A percentile compares a stretch with the other conserved stretches of the same genome.
Evolutionary conservation across 495 filamentous ascomycete species (phyloP).

Genomic region (Aspergillus sparsus): DNA sequence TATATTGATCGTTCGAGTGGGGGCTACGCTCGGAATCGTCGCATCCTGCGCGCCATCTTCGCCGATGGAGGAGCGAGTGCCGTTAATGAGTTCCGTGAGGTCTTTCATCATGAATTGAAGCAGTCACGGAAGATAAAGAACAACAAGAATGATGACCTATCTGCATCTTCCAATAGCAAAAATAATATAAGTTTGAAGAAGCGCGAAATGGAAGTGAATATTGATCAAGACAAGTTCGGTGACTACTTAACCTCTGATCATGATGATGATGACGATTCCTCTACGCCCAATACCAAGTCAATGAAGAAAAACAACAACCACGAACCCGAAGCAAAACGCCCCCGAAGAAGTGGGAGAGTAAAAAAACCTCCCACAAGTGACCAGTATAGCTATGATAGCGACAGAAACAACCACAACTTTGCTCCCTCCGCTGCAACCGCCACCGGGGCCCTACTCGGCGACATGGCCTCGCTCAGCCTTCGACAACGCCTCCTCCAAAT

Average conservation of each 20-base stretch:
- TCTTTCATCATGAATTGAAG: slow-evolving; percentile 62
- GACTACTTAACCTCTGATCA: slow-evolving; percentile 55
- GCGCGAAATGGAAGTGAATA: slow-evolving; percentile 52
- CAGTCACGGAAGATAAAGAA: slow-evolving; percentile 20
- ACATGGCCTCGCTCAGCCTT: slow-evolving; percentile 59
- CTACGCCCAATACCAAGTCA: slow-evolving; percentile 12
- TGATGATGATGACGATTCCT: slow-evolving; percentile 39
- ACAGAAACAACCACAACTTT: background rate
- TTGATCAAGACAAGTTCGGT: slow-evolving; percentile 58
- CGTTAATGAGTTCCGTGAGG: slow-evolving; percentile 56
- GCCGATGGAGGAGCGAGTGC: slow-evolving; percentile 55
- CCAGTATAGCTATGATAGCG: background rate
- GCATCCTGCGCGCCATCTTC: slow-evolving; percentile 64
- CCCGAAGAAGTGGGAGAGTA: slow-evolving; percentile 19
- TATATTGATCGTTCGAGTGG: slow-evolving; percentile 47
- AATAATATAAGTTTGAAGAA: slow-evolving; percentile 34
- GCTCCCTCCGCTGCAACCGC: background rate
- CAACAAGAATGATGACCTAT: background rate
- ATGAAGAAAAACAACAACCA: background rate
- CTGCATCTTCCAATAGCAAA: slow-evolving; percentile 23
- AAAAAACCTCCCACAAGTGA: background rate
- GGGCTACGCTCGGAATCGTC: slow-evolving; percentile 43
- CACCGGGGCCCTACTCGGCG: slow-evolving; percentile 39
- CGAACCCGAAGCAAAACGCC: slow-evolving; percentile 23
- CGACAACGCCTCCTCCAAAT: slow-evolving; percentile 63